phyloP scores from a whole-genome alignment of 495 filamentous ascomycete species.

The Hyaloscypha finlandica region DNA sequence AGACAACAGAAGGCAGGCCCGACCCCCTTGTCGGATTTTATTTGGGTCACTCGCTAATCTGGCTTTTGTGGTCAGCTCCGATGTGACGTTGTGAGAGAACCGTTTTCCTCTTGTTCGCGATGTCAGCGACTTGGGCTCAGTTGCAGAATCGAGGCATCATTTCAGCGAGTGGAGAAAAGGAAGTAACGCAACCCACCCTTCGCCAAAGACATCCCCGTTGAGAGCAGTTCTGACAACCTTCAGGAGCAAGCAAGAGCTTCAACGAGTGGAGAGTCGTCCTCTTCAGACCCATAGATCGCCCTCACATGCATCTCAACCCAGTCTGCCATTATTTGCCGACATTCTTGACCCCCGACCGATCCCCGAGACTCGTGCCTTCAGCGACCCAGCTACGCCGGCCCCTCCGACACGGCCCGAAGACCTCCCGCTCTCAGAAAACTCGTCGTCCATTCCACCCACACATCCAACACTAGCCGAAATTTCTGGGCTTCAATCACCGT shows the following conservation, averaged over 20 bases:
- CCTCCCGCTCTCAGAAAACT: slow-evolving; percentile 32
- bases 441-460: slow-evolving; percentile 44
- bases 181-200: slow-evolving; percentile 69
- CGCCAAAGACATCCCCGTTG: slow-evolving; percentile 75
- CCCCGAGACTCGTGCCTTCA: background rate
- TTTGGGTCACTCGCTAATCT: background rate
- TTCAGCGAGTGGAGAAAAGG: slow-evolving; percentile 86
- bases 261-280: background rate
- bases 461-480: slow-evolving; percentile 37
- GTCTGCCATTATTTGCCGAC: background rate
- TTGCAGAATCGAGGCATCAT: slow-evolving; percentile 88
- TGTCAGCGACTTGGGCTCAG: slow-evolving; percentile 78
- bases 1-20: slow-evolving; percentile 80
- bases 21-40: background rate
- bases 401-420: background rate
- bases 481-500: background rate
- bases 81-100: slow-evolving; percentile 85
- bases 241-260: background rate
- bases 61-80: slow-evolving; percentile 57
- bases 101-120: slow-evolving; percentile 73
- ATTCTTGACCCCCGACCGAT: background rate
- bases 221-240: background rate
- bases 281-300: background rate
- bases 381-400: background rate
- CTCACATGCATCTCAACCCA: background rate